A percentile compares a stretch with the other conserved stretches of the same genome.
These are phyloP conservation scores for Fusarium tuaranense DNA, from an alignment of 2,329 filamentous ascomycete species.

Conservation along the genomic window DNA sequence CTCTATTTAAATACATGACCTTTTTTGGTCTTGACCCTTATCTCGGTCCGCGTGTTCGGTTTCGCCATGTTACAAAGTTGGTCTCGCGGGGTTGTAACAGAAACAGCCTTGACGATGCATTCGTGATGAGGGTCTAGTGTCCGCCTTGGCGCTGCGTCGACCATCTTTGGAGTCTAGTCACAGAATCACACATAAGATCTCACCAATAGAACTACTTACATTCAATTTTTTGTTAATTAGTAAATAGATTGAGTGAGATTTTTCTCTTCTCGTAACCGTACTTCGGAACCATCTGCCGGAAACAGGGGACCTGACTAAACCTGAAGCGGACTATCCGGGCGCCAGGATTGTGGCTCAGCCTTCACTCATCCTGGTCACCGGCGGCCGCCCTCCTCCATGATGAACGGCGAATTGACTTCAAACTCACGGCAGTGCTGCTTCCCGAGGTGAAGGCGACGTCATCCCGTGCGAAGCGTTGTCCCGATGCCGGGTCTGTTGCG, in stretches of 20 bases:
- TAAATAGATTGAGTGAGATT: not conserved
- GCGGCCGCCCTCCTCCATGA: not conserved
- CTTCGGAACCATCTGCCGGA: not conserved
- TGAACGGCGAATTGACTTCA: not conserved
- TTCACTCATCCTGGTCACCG: not conserved
- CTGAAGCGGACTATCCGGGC: not conserved
- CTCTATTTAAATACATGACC: too few relatives aligned
- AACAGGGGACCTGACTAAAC: not conserved
- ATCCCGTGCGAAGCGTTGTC: not conserved
- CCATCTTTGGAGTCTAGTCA: not conserved
- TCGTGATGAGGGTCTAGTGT: not conserved
- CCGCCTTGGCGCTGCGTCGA: not conserved
- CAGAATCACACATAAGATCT: not conserved
- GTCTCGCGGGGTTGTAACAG: not conserved
- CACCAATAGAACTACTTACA: not conserved
- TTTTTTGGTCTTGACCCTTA: not conserved
- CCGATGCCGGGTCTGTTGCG: constrained; percentile 1
- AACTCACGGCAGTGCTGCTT: not conserved
- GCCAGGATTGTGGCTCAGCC: constrained; percentile 1
- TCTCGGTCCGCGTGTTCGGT: not conserved
- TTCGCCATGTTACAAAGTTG: constrained; percentile 1
- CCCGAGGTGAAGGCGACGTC: not conserved
- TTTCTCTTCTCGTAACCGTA: not conserved
- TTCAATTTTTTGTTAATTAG: not conserved
- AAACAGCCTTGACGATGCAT: not conserved